Evolutionary conservation across 495 filamentous ascomycete species (phyloP).

Genomic region (Annulohypoxylon moriforme): DNA sequence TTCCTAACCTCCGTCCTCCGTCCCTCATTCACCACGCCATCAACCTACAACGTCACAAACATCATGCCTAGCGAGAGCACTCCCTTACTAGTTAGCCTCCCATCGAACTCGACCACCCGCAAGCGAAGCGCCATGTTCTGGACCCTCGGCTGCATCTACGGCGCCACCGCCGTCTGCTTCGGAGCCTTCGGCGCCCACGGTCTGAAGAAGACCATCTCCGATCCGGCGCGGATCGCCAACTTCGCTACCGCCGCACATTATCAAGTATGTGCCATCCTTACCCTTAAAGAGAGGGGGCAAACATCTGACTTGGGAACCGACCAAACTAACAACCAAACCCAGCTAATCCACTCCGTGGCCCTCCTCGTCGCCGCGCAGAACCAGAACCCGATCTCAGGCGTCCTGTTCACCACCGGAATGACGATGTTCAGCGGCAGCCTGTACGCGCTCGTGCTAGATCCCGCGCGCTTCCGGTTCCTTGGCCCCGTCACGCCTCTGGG

Average conservation of each 20-base stretch:
- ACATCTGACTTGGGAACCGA: not conserved
- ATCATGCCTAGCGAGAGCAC: slow-evolving; percentile 28
- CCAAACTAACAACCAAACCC: not conserved
- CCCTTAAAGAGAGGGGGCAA: not conserved
- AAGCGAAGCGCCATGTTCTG: slow-evolving; percentile 55
- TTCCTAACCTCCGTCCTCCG: too few relatives aligned
- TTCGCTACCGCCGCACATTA: slow-evolving; percentile 71
- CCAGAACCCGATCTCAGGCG: slow-evolving; percentile 52
- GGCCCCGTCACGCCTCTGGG: slow-evolving; percentile 71
- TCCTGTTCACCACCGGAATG: slow-evolving; percentile 61
- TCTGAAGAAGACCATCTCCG: slow-evolving; percentile 65
- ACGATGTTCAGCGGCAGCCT: slow-evolving; percentile 70
- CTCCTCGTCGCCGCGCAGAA: slow-evolving; percentile 60
- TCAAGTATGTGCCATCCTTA: slow-evolving; percentile 56
- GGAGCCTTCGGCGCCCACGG: slow-evolving; percentile 75
- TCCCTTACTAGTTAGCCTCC: slow-evolving; percentile 1
- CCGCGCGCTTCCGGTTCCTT: slow-evolving; percentile 64
- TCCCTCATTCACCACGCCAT: not conserved
- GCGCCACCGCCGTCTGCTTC: slow-evolving; percentile 67
- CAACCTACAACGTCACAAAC: not conserved
- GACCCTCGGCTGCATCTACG: slow-evolving; percentile 68
- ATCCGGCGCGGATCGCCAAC: slow-evolving; percentile 64
- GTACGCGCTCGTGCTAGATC: slow-evolving; percentile 68
- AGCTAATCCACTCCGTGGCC: slow-evolving; percentile 69
- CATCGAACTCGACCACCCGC: not conserved